These are phyloP conservation scores for Phaseolus lunatus DNA, from an alignment of 306 rosid genomes.

Conservation along the genomic window DNA sequence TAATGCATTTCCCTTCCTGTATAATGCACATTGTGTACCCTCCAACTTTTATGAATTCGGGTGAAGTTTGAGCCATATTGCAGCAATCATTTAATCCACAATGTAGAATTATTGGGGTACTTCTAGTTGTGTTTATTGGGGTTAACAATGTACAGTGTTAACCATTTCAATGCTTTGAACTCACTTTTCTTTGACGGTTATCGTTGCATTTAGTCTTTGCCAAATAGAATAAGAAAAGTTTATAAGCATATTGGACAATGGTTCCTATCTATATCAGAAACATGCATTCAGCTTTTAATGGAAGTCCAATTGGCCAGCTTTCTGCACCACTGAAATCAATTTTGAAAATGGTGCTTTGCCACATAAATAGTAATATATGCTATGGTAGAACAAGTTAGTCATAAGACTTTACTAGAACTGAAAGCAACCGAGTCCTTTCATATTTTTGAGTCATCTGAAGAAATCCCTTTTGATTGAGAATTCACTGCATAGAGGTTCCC, in stretches of 20 bases:
- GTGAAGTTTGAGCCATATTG: too few relatives aligned
- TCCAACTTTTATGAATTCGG: too few relatives aligned
- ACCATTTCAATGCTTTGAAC: slow-evolving; percentile 7
- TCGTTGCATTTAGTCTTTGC: not conserved
- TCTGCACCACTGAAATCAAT: not conserved
- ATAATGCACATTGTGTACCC: too few relatives aligned
- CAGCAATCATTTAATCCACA: too few relatives aligned
- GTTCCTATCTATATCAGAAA: not conserved
- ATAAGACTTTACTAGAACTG: not conserved
- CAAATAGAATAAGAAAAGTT: not conserved
- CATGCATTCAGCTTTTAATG: not conserved
- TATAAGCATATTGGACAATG: slow-evolving; percentile 9
- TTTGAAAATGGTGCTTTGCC: not conserved
- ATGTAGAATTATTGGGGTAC: slow-evolving; percentile 20
- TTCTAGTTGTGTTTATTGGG: too few relatives aligned
- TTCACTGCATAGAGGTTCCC: not conserved
- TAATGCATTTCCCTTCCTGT: slow-evolving; percentile 11
- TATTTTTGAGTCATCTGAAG: not conserved
- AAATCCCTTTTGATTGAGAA: not conserved
- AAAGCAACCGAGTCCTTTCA: not conserved
- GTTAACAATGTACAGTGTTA: not conserved
- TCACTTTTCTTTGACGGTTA: not conserved
- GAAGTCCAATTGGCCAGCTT: slow-evolving; percentile 23
- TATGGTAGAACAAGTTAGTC: not conserved
- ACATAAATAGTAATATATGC: slow-evolving; percentile 1